These are phyloP conservation scores for Boechera divaricarpa DNA, from an alignment of 345 rosid species.

Conservation along the genomic window DNA sequence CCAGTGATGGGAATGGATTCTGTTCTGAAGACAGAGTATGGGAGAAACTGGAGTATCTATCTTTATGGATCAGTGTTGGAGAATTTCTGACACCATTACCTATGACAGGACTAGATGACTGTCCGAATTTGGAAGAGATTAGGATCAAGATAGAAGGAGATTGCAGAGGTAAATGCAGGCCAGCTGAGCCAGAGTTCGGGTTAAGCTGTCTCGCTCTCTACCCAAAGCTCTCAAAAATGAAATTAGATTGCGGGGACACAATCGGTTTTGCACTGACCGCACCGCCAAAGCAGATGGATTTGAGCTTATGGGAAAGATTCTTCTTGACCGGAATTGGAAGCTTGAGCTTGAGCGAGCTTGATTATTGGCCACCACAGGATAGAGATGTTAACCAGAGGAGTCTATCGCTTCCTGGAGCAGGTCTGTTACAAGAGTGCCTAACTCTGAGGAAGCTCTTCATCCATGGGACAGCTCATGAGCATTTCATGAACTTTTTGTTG, in stretches of 20 bases:
- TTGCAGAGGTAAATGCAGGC: conserved; percentile 68
- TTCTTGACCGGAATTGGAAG: conserved; percentile 69
- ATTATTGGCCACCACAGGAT: conserved; percentile 96
- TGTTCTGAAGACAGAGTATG: conserved; percentile 57
- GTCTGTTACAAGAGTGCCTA: conserved; percentile 62
- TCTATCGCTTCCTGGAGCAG: conserved; percentile 74
- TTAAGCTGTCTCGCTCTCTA: conserved; percentile 63
- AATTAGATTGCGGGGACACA: conserved; percentile 73
- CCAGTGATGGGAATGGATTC: conserved; percentile 45
- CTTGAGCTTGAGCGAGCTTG: conserved; percentile 67
- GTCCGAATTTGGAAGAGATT: conserved; percentile 88
- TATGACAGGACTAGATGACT: conserved; percentile 61
- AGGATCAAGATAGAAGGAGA: conserved; percentile 82
- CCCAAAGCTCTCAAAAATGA: conserved; percentile 77
- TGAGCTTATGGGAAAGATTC: conserved; percentile 92
- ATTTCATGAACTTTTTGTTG: conserved; percentile 84
- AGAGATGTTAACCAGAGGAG: conserved; percentile 87
- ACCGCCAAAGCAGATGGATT: conserved; percentile 79
- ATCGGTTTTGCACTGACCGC: conserved; percentile 78
- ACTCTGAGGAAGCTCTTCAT: conserved; percentile 84
- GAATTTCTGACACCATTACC: conserved; percentile 68
- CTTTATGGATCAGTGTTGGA: conserved; percentile 81
- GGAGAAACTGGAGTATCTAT: conserved; percentile 69
- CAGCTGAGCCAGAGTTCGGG: conserved; percentile 62
- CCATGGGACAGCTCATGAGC: conserved; percentile 92